These are phyloP conservation scores for Erodium chrysanthum DNA, from an alignment of 441 rosid genomes.

Conservation along the genomic window DNA sequence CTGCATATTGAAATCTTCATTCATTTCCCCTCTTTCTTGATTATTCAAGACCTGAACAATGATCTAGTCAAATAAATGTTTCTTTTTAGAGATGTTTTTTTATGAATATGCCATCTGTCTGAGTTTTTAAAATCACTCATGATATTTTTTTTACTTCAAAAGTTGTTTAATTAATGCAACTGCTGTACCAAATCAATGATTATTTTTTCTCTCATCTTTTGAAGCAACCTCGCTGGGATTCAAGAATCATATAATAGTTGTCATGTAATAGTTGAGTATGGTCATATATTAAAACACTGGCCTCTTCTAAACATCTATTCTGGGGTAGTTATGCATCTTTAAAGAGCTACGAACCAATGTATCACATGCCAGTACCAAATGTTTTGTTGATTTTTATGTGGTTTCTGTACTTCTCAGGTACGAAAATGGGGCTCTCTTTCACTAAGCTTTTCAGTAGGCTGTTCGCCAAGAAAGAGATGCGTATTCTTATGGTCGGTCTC, in stretches of 20 bases:
- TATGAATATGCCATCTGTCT: neutral
- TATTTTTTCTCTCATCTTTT: too few relatives aligned
- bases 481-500: slow-evolving; percentile 27
- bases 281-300: neutral
- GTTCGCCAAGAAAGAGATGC: slow-evolving; percentile 28
- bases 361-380: neutral
- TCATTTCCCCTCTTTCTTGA: neutral
- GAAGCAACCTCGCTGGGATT: too few relatives aligned
- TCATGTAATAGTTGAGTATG: too few relatives aligned
- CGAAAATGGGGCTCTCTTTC: slow-evolving; percentile 4
- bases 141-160: too few relatives aligned
- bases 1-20: neutral
- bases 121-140: neutral
- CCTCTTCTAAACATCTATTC: neutral
- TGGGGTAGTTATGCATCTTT: neutral
- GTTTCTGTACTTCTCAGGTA: neutral
- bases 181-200: neutral
- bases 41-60: neutral
- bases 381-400: neutral
- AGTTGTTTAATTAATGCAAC: too few relatives aligned
- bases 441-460: slow-evolving; percentile 3
- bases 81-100: neutral
- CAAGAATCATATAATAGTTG: too few relatives aligned
- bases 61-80: neutral
- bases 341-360: neutral